A percentile compares a stretch with the other conserved stretches of the same genome.
phyloP scores from a whole-genome alignment of 768 basidiomycete genomes.

The Hygrophoropsis aurantiaca region DNA sequence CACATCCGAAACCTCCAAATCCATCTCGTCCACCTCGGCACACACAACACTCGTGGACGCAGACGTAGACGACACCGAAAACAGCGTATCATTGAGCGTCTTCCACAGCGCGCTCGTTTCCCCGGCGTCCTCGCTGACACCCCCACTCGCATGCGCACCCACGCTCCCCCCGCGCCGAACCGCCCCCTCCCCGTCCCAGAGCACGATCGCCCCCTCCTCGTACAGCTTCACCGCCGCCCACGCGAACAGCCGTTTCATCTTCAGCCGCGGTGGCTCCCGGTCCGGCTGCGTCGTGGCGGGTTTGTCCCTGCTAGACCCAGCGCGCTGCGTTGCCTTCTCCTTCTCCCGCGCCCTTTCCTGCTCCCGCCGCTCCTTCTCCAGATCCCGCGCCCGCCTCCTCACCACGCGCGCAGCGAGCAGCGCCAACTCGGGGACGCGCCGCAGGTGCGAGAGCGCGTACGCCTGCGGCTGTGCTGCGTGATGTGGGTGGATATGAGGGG shows the following conservation, averaged over 20 bases:
- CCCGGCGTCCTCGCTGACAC: too few species aligned
- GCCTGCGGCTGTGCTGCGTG: slow-evolving; percentile 34
- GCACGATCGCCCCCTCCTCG: slow-evolving; percentile 70
- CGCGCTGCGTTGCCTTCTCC: background rate
- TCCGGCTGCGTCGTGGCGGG: background rate
- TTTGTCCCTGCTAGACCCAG: too few species aligned
- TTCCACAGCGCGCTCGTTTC: slow-evolving; percentile 52
- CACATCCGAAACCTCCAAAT: slow-evolving; percentile 61
- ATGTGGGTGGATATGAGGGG: background rate
- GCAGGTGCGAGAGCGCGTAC: slow-evolving; percentile 72
- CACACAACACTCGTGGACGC: too few species aligned
- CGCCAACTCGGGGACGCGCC: slow-evolving; percentile 72
- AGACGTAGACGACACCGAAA: slow-evolving; percentile 22
- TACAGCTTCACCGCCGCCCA: slow-evolving; percentile 64
- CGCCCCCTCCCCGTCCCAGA: slow-evolving; percentile 71
- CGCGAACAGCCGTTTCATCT: slow-evolving; percentile 68
- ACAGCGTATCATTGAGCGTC: slow-evolving; percentile 22
- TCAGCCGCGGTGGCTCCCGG: slow-evolving; percentile 29
- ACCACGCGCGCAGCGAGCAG: slow-evolving; percentile 66
- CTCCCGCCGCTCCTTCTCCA: slow-evolving; percentile 57
- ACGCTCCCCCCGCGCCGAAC: slow-evolving; percentile 38
- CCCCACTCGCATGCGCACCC: too few species aligned
- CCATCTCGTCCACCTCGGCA: slow-evolving; percentile 30
- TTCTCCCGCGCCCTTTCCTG: slow-evolving; percentile 41
- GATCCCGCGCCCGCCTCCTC: slow-evolving; percentile 35